phyloP scores from a whole-genome alignment of 305 asterid species.

The Solanum hybrid region DNA sequence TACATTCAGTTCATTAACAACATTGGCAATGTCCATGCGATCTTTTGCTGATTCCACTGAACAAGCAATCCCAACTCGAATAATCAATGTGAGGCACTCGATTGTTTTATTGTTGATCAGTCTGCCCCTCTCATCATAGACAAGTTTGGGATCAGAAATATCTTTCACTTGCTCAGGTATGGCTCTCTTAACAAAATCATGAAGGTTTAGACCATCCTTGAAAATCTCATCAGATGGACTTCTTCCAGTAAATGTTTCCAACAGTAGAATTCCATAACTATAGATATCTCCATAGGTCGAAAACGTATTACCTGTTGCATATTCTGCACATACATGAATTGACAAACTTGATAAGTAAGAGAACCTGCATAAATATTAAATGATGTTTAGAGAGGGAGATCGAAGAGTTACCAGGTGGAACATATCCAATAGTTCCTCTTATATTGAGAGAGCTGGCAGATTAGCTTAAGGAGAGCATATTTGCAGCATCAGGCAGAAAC shows the following conservation, averaged over 20 bases:
- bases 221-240: slow-evolving; percentile 1
- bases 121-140: neutral
- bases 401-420: slow-evolving; percentile 5
- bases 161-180: neutral
- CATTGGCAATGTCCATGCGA: neutral
- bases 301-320: neutral
- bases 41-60: neutral
- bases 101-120: neutral
- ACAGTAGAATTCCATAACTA: neutral
- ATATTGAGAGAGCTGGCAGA: neutral
- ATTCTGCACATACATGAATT: neutral
- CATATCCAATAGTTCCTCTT: slow-evolving; percentile 17
- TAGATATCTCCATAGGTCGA: slow-evolving; percentile 4
- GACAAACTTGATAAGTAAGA: neutral
- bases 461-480: neutral
- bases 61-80: slow-evolving; percentile 3
- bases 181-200: neutral
- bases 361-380: neutral
- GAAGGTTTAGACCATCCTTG: neutral
- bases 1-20: neutral
- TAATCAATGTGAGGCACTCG: neutral
- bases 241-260: slow-evolving; percentile 1
- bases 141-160: neutral
- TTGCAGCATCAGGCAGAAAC: neutral
- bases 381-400: neutral